Conservation (phyloP, 1,284 basidiomycete genomes). For the Leucoagaricus sp. region DNA sequence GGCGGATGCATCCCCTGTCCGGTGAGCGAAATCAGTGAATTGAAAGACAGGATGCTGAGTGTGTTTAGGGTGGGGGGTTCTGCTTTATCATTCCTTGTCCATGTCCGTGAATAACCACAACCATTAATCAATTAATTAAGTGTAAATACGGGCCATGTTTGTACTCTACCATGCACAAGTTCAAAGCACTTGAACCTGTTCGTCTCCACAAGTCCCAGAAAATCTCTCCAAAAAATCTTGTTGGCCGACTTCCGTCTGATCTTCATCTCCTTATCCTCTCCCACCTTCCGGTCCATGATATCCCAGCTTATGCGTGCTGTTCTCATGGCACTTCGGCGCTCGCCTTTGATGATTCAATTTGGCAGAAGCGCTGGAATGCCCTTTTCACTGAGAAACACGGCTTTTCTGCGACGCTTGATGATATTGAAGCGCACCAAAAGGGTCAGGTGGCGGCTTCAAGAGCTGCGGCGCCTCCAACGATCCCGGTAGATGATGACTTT, state of each 20-base stretch:
- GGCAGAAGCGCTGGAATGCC: conserved; percentile 71
- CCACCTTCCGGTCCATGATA: conserved; percentile 75
- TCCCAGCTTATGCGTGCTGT: conserved; percentile 71
- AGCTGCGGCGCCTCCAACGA: conserved; percentile 51
- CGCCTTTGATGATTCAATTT: conserved; percentile 71
- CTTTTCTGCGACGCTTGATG: conserved; percentile 56
- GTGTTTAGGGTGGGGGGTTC: conserved; percentile 25
- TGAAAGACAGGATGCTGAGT: not conserved
- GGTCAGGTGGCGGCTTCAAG: conserved; percentile 38
- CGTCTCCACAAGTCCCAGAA: conserved; percentile 44
- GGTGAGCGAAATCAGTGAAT: conserved; percentile 19
- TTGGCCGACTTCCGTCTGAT: conserved; percentile 80
- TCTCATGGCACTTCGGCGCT: conserved; percentile 67
- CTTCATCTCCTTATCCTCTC: conserved; percentile 74
- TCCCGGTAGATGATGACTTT: conserved; percentile 82
- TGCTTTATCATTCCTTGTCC: conserved; percentile 27
- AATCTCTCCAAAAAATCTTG: conserved; percentile 38
- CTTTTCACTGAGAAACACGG: conserved; percentile 51
- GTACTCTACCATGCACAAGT: conserved; percentile 66
- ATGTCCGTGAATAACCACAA: conserved; percentile 9
- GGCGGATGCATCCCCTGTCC: conserved; percentile 35
- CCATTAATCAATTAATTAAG: not conserved
- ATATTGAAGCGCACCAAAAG: conserved; percentile 51
- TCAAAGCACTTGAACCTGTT: conserved; percentile 74
- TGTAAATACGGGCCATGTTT: conserved; percentile 11